Conservation (phyloP, 306 rosid genomes). For the Potentilla sterilis region DNA sequence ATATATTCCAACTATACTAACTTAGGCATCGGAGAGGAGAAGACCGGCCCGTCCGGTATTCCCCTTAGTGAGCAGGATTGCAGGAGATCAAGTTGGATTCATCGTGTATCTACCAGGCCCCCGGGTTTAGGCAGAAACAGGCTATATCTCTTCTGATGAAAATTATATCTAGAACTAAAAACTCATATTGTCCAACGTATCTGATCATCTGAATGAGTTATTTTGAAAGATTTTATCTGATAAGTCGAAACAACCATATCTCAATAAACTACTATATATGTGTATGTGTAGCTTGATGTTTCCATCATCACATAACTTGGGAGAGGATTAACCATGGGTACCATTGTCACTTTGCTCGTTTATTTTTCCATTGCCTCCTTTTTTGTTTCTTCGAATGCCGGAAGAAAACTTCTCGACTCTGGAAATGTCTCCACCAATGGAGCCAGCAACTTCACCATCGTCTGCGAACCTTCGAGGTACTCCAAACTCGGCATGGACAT, state of each 20-base stretch:
- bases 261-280: not conserved
- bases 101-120: too few relatives aligned
- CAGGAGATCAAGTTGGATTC: too few relatives aligned
- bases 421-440: not conserved
- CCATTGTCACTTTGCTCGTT: not conserved
- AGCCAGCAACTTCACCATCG: conserved; percentile 1
- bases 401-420: conserved; percentile 3
- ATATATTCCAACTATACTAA: too few relatives aligned
- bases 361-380: not conserved
- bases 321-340: conserved; percentile 3
- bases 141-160: too few relatives aligned
- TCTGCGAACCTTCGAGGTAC: conserved; percentile 11
- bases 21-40: too few relatives aligned
- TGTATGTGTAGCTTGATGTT: not conserved
- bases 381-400: not conserved
- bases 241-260: not conserved
- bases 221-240: not conserved
- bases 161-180: not conserved
- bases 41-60: too few relatives aligned
- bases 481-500: not conserved
- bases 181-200: not conserved
- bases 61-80: too few relatives aligned
- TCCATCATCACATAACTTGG: not conserved
- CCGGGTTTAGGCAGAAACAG: too few relatives aligned
- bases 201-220: not conserved